Conservation (phyloP, 2,329 filamentous ascomycete genomes). For the Fusarium nisikadoi region DNA sequence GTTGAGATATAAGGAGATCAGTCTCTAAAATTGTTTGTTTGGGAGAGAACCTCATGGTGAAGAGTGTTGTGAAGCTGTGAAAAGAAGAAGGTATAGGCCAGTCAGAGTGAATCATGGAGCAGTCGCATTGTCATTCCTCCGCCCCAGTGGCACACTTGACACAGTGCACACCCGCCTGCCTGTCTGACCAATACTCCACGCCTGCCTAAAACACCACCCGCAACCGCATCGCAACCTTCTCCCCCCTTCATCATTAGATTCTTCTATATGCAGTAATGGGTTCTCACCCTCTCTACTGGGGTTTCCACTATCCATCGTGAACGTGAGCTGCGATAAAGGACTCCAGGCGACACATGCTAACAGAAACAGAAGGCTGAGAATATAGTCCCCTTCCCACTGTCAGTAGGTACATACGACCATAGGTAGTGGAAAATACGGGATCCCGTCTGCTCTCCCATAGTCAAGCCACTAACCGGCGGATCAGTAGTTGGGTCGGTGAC, state of each 20-base stretch:
- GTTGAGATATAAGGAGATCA: slow-evolving; percentile 35
- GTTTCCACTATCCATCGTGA: not conserved
- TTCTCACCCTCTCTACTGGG: no score
- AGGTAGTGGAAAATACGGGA: slow-evolving; percentile 13
- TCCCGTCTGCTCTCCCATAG: slow-evolving; percentile 2
- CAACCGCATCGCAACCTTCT: not conserved
- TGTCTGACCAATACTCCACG: not conserved
- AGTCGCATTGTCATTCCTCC: not conserved
- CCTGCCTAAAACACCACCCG: not conserved
- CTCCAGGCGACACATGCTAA: not conserved
- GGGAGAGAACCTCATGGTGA: not conserved
- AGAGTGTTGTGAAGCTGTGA: not conserved
- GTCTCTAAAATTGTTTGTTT: slow-evolving; percentile 11
- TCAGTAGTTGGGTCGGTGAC: slow-evolving; percentile 4
- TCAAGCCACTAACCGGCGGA: slow-evolving; percentile 6
- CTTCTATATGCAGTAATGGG: not conserved
- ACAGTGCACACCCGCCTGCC: not conserved
- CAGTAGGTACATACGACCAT: not conserved
- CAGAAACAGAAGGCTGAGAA: not conserved
- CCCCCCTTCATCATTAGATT: not conserved
- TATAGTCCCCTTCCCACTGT: fast-evolving
- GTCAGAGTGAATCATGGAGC: not conserved
- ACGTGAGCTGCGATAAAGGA: not conserved
- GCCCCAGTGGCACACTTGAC: not conserved
- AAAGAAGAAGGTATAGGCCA: not conserved